A percentile compares a stretch with the other conserved stretches of the same genome.
These are phyloP conservation scores for Phaeolepiota aurea DNA, from an alignment of 768 basidiomycete species.

Conservation along the genomic window DNA sequence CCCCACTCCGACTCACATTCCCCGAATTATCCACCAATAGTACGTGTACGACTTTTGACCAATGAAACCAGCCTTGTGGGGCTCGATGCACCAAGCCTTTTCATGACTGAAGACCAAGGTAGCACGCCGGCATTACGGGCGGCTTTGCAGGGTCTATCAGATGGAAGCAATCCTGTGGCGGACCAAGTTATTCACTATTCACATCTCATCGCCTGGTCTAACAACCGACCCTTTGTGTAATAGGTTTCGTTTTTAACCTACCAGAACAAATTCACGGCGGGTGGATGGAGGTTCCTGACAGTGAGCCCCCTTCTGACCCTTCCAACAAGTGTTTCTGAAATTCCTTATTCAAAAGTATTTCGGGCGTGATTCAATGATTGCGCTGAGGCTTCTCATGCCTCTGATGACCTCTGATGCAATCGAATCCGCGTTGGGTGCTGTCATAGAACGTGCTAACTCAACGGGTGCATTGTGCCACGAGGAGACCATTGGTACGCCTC, in stretches of 20 bases:
- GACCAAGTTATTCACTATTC: slow-evolving; percentile 6
- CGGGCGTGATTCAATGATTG: slow-evolving; percentile 33
- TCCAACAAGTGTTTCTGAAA: background rate
- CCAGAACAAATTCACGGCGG: slow-evolving; percentile 29
- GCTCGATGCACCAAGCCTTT: slow-evolving; percentile 19
- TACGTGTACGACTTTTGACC: slow-evolving; percentile 23
- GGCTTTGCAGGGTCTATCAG: slow-evolving; percentile 18
- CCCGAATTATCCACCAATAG: slow-evolving; percentile 4
- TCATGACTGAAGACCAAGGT: slow-evolving; percentile 20
- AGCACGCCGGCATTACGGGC: slow-evolving; percentile 14
- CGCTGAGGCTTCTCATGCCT: slow-evolving; percentile 31
- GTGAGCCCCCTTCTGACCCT: slow-evolving; percentile 9
- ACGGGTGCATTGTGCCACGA: slow-evolving; percentile 37
- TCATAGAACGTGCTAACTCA: slow-evolving; percentile 30
- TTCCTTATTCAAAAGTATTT: slow-evolving; percentile 14
- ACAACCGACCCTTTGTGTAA: background rate
- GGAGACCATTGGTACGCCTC: slow-evolving; percentile 23
- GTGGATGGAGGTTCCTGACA: slow-evolving; percentile 38
- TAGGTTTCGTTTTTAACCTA: slow-evolving; percentile 33
- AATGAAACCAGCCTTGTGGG: slow-evolving; percentile 29
- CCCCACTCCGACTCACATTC: slow-evolving; percentile 12
- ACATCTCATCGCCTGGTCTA: background rate
- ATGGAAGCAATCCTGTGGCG: slow-evolving; percentile 14
- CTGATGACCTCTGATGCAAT: slow-evolving; percentile 28
- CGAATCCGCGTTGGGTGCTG: slow-evolving; percentile 34